These are phyloP conservation scores for Oxytropis ochrocephala DNA, from an alignment of 306 rosid species.

Conservation along the genomic window DNA sequence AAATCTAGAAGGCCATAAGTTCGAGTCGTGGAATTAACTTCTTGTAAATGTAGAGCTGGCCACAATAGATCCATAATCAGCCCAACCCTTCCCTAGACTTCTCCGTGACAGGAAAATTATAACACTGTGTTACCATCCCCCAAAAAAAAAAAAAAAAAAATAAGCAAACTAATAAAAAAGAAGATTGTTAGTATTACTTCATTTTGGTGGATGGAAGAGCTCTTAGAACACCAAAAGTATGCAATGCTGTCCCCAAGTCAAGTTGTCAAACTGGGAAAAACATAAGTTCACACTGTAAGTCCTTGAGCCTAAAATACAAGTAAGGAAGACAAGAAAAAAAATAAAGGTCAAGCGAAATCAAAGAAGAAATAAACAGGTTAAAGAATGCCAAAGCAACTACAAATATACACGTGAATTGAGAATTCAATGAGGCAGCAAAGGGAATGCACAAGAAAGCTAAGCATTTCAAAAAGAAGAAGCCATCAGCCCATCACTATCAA, in stretches of 20 bases:
- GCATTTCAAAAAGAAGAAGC: neutral
- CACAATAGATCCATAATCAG: neutral
- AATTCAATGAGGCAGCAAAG: conserved; percentile 3
- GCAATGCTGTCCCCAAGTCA: conserved; percentile 24
- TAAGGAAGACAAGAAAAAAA: neutral
- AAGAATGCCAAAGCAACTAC: neutral
- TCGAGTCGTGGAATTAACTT: neutral
- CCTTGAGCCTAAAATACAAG: conserved; percentile 11
- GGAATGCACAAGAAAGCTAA: neutral
- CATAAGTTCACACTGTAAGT: neutral
- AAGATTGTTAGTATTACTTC: conserved; percentile 44
- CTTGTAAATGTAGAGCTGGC: neutral
- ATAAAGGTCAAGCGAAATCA: neutral
- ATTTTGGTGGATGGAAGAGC: conserved; percentile 38
- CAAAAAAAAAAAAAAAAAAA: neutral
- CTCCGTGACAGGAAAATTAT: neutral
- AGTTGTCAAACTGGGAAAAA: conserved; percentile 34
- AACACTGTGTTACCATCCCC: neutral
- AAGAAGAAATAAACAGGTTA: neutral
- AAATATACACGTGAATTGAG: neutral
- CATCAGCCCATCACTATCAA: neutral
- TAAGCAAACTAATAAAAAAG: neutral
- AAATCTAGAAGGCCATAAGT: neutral
- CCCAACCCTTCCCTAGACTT: neutral
- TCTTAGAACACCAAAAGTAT: conserved; percentile 23